Conservation (phyloP, 179 eudicot species). For the Spinacia oleracea region DNA sequence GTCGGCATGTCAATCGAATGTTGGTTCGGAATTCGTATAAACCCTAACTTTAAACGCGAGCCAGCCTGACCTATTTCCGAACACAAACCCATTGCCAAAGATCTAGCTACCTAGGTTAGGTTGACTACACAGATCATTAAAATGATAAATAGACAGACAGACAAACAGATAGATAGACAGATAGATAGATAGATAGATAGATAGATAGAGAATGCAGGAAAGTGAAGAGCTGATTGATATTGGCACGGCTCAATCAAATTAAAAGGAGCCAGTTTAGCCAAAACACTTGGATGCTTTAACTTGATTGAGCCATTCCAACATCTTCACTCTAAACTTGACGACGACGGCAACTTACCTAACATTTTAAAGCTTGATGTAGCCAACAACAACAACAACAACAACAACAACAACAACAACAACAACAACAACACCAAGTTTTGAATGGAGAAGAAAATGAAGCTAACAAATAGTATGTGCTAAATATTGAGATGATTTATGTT, state of each 20-base stretch:
- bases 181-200: neutral
- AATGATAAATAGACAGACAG: too few relatives aligned
- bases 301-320: slow-evolving; percentile 65
- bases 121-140: neutral
- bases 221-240: slow-evolving; percentile 57
- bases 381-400: neutral
- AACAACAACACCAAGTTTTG: neutral
- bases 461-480: neutral
- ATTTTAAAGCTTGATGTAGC: neutral
- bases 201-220: neutral
- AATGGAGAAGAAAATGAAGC: neutral
- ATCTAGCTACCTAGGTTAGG: neutral
- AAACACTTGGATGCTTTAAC: slow-evolving; percentile 31
- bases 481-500: too few relatives aligned
- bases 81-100: too few relatives aligned
- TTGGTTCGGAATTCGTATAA: too few relatives aligned
- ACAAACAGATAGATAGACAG: too few relatives aligned
- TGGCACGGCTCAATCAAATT: slow-evolving; percentile 95
- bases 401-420: neutral
- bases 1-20: too few relatives aligned
- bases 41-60: too few relatives aligned
- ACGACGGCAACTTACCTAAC: neutral
- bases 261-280: slow-evolving; percentile 36
- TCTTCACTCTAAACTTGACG: slow-evolving; percentile 20
- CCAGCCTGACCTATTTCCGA: too few relatives aligned